Base-by-base conservation (phyloP, 331 rosid genomes). In the Quercus tomentella region DNA sequence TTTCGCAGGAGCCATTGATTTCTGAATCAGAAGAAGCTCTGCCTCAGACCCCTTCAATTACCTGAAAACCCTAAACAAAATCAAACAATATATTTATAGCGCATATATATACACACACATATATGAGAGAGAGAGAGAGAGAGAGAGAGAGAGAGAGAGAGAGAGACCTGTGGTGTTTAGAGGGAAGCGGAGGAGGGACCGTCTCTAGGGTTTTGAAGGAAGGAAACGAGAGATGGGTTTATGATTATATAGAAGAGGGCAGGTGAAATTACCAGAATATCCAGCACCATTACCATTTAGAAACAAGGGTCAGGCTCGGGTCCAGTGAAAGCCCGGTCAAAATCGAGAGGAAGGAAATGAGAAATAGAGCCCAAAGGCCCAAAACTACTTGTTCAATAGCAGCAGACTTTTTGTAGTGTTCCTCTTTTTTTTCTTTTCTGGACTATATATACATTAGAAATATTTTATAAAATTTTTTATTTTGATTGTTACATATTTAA, bases 1-100 rank as follows among this genome's bases (percentile, higher is more conserved):
- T 83, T 90, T 88, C 62, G 84, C 7, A 37, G 88, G 94, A 79
- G 93, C 92, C 97, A 92, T 92, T 73, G 76, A 30, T 66, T 16
- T 72, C 56, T 9, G 86, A 61, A 61, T 12, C 26, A 10, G 68
- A 63, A 33, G 74, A 80, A 75, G 80, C 56, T 76, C 75, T 4
- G 66, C 22, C 55, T 58, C 43, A 31, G 7, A 84, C 70, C 79
- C 74, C 72, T 84, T 74, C 25, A 35, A 67, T 33, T 21, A 33
- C 5, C 73, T 7, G 37, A 80, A 45, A 85, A 65, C 45, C 87
- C 80, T 81, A 84, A 84, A 60, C 10, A 73, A 58, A 20, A 14
- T 25, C 45, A 63, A 4, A 49, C 25, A 68, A 7, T 54, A 75
- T 41, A 14, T 12, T 12, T 49, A 49, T 14, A 3, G 54, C 17